phyloP scores from a whole-genome alignment of 2,329 filamentous ascomycete genomes.

The Monosporascus sp. region DNA sequence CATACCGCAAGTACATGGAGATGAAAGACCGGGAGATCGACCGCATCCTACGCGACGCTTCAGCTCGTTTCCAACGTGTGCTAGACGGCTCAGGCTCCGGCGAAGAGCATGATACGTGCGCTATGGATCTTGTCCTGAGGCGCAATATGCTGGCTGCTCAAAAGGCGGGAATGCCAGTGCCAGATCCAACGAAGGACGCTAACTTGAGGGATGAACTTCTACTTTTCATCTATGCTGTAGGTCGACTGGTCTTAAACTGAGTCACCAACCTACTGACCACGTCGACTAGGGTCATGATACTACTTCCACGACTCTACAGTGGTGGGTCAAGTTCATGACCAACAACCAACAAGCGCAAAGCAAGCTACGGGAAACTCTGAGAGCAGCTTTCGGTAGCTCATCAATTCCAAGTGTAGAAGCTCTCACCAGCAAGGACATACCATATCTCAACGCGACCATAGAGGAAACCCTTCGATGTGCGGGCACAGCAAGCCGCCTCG shows the following conservation, averaged over 20 bases:
- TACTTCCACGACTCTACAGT: constrained; percentile 33
- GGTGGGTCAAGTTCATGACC: constrained; percentile 35
- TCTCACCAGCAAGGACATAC: no score
- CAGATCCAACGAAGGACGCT: constrained; percentile 15
- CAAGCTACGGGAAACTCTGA: no score
- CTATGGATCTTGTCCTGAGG: constrained; percentile 30
- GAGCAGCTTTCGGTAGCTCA: no score
- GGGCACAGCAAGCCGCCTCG: constrained; percentile 16
- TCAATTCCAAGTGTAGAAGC: no score
- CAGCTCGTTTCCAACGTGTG: constrained; percentile 12
- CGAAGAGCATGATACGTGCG: constrained; percentile 24
- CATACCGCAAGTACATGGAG: constrained; percentile 13
- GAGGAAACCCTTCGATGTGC: constrained; percentile 34
- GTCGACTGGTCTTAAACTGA: constrained; percentile 19
- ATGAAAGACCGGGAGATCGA: constrained; percentile 15
- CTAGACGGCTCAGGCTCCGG: constrained; percentile 12
- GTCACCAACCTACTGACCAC: constrained; percentile 23
- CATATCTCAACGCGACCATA: constrained; percentile 35
- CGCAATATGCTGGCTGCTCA: constrained; percentile 26
- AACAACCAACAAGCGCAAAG: constrained; percentile 26
- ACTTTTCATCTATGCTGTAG: constrained; percentile 13
- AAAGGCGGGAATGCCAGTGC: constrained; percentile 24
- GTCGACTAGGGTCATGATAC: constrained; percentile 38
- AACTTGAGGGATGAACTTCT: constrained; percentile 23
- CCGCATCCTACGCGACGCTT: constrained; percentile 14